These are phyloP conservation scores for Hansenula lynferdii DNA, from an alignment of 1,139 yeast species.

Conservation along the genomic window DNA sequence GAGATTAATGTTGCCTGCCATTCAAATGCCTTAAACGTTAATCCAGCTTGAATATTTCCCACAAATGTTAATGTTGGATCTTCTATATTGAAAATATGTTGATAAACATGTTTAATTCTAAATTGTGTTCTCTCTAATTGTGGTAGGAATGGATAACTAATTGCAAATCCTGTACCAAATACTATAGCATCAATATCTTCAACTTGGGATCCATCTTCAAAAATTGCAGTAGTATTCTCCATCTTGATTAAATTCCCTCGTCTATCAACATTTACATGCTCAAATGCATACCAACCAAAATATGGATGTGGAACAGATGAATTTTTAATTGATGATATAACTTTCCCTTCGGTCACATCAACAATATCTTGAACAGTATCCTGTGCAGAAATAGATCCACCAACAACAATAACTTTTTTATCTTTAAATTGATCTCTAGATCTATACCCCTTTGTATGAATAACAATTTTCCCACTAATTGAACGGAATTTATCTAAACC, in stretches of 20 bases:
- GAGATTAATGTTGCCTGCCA: slow-evolving; percentile 21
- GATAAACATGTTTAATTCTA: slow-evolving; percentile 29
- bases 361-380: slow-evolving; percentile 29
- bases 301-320: slow-evolving; percentile 3
- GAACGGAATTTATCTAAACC: slow-evolving; percentile 36
- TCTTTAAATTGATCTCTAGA: slow-evolving; percentile 22
- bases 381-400: slow-evolving; percentile 43
- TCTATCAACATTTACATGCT: slow-evolving; percentile 3
- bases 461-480: slow-evolving; percentile 30
- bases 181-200: slow-evolving; percentile 29
- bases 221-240: slow-evolving; percentile 19
- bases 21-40: slow-evolving; percentile 20
- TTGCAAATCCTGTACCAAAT: slow-evolving; percentile 36
- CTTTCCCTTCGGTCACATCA: slow-evolving; percentile 2
- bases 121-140: slow-evolving; percentile 11
- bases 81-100: slow-evolving; percentile 33
- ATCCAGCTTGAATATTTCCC: slow-evolving; percentile 8
- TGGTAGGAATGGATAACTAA: slow-evolving; percentile 28
- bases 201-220: slow-evolving; percentile 28
- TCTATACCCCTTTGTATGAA: slow-evolving; percentile 35
- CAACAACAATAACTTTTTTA: slow-evolving; percentile 40
- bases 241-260: slow-evolving; percentile 3
- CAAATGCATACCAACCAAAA: slow-evolving; percentile 6
- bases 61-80: slow-evolving; percentile 30
- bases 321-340: slow-evolving; percentile 6